A percentile compares a stretch with the other conserved stretches of the same genome.
Evolutionary conservation across 306 rosid species (phyloP).

Genomic region (Dalbergia cochinchinensis): DNA sequence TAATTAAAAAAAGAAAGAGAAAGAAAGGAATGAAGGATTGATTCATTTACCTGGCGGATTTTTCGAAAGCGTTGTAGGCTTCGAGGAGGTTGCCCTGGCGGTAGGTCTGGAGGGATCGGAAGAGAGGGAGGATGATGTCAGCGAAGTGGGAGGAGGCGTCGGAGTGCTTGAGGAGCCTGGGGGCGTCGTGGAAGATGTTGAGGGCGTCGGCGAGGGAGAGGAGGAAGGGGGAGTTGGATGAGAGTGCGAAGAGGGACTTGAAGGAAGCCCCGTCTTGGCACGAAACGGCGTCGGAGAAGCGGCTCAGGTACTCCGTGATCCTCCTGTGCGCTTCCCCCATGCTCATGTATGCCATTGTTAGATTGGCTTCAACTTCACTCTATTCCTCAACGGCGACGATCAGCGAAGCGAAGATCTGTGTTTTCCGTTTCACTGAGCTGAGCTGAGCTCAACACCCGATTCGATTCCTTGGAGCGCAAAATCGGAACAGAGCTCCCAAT

Average conservation of each 20-base stretch:
- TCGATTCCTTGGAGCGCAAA: neutral
- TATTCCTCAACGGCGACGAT: no score
- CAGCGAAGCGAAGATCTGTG: no score
- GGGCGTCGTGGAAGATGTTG: constrained; percentile 75
- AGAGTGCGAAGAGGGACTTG: constrained; percentile 74
- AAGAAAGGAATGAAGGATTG: neutral
- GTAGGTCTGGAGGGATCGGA: constrained; percentile 79
- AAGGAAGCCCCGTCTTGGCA: constrained; percentile 78
- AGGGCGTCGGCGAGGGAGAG: constrained; percentile 84
- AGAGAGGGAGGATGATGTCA: constrained; percentile 68
- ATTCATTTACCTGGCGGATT: constrained; percentile 80
- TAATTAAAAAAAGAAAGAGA: neutral
- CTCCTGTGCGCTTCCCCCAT: constrained; percentile 95
- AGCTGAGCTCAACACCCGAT: neutral
- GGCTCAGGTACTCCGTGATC: constrained; percentile 78
- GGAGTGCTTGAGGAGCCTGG: constrained; percentile 76
- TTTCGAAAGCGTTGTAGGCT: constrained; percentile 81
- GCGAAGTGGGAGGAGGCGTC: constrained; percentile 66
- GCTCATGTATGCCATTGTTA: constrained; percentile 78
- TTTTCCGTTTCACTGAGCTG: no score
- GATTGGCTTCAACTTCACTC: no score
- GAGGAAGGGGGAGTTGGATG: constrained; percentile 66
- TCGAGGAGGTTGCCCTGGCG: constrained; percentile 67
- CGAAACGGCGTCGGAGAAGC: constrained; percentile 76
- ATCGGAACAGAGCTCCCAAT: no score